Evolutionary conservation across 1,139 yeast genomes (phyloP), one percentile per base, ranked within the genome.

Genomic region (Eremothecium coryli): DNA sequence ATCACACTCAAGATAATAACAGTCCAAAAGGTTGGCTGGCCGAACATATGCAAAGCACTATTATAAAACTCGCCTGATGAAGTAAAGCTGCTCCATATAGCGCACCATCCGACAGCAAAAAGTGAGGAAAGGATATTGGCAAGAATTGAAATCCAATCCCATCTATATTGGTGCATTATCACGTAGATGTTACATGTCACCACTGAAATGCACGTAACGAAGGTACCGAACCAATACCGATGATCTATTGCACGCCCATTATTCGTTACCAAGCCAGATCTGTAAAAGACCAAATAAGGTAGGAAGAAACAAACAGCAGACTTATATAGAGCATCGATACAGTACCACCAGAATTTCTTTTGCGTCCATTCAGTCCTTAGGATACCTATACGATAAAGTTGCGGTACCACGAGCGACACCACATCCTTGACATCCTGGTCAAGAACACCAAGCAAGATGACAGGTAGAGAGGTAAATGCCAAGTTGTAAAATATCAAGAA

Each of bases 381-480:
- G 33, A 90, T 86, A 48, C 98, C 98, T 4, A 80, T 70, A 39
- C 81, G 73, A 61, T 90, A 90, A 23, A 90, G 63, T 56, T 86
- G 93, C 1, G 98, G 98, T n/a, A 85, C 93, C 36, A 82, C 67
- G 43, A 90, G 55, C 4, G 95, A 81, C 16, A 86, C 79, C 43
- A 73, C 71, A 41, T 82, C 94, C 44, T 71, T 71, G 24, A 88
- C 95, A 62, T 90, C 98, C 60, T 90, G 97, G 62, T 90, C 98
- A 45, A 90, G 70, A 23, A 88, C 73, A 40, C 94, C 97, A 64
- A 90, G 64, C 52, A 86, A 76, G 35, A 90, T 88, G 40, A 90
- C 88, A 0, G 98, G 97, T 42, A 88, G 65, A 4, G 97, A 86
- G 0, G 98, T 88, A 54, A 86, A 90, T 7, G 95, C 97, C 69